Base-by-base conservation (phyloP, 1,284 basidiomycete species). In the Taiwanofungus camphoratus region DNA sequence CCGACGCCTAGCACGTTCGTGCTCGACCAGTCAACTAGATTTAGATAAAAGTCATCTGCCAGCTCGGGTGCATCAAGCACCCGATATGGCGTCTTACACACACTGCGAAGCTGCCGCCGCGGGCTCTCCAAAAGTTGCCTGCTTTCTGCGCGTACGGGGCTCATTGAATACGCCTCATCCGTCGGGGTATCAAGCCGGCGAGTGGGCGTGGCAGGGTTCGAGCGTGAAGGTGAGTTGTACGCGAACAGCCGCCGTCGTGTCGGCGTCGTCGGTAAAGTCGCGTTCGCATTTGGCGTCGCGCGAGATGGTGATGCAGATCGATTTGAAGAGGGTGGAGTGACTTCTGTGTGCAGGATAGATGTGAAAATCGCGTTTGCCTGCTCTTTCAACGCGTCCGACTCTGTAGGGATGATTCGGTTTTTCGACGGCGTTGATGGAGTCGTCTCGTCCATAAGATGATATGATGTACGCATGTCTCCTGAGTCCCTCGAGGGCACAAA, bases 31-130 rank as follows among this genome's bases (percentile, higher is more conserved):
- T 98, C 95, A 13, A 99, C 93, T 13, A 99, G 76, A 58, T 99
- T 99, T 50, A 99, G 83, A 59, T 99, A 99, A 65, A 97, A 99
- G 62, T 99, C 96, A 63, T 99, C 95, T 51, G 89, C 88, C 5
- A 99, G 79, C 50, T 98, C 94, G 0, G 95, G 96, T 1, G 96
- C 96, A 60, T 99, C 95, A 18, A 99, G 77, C 0, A 99, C 95
- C 52, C 97, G 87, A 71, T 95, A 99, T 0, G 96, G 96, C 0
- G 95, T 96, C 62, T 95, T 94, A 67, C 87, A 90, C 1, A 98
- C 84, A 48, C 76, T 83, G 24, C 95, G 78, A 2, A 91, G 75
- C 41, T 85, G 75, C 44, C 90, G 82, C 23, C 88, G 76, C 0
- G 94, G 92, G 42, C 83, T 87, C 49, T 93, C 79, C 34, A 99